Evolutionary conservation across 1,139 yeast species (phyloP).

Genomic region (Petasospora fabianii): DNA sequence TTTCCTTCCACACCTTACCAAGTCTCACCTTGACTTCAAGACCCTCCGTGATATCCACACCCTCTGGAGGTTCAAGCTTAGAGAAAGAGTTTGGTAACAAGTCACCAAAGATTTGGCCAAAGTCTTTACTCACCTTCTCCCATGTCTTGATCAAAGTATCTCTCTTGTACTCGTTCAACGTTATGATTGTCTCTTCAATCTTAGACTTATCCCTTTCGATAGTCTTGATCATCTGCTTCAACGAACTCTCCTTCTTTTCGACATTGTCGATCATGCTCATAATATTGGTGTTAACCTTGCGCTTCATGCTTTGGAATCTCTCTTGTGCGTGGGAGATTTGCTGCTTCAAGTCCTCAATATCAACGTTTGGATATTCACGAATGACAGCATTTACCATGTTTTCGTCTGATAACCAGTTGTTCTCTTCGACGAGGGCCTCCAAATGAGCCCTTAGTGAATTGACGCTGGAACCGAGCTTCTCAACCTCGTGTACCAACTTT

Average conservation of each 20-base stretch:
- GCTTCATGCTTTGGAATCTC: conserved; percentile 68
- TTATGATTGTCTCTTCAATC: conserved; percentile 84
- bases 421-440: conserved; percentile 48
- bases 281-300: conserved; percentile 82
- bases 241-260: conserved; percentile 78
- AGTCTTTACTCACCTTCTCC: conserved; percentile 80
- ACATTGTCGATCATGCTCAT: conserved; percentile 94
- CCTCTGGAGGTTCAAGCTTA: conserved; percentile 78
- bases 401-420: conserved; percentile 73
- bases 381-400: conserved; percentile 51
- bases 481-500: conserved; percentile 61
- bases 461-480: conserved; percentile 47
- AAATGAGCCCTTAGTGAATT: conserved; percentile 42
- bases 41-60: conserved; percentile 83
- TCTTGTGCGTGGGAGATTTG: conserved; percentile 57
- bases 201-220: conserved; percentile 88
- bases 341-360: conserved; percentile 58
- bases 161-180: conserved; percentile 81
- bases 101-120: conserved; percentile 90
- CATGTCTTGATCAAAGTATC: conserved; percentile 82
- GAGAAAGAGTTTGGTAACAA: conserved; percentile 89
- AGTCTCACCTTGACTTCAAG: conserved; percentile 86
- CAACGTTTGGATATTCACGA: conserved; percentile 57
- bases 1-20: conserved; percentile 94
- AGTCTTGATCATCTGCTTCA: conserved; percentile 78